A percentile compares a stretch with the other conserved stretches of the same genome.
Conservation (phyloP, 202 grass and related monocot genomes). For the Musa balbisiana region DNA sequence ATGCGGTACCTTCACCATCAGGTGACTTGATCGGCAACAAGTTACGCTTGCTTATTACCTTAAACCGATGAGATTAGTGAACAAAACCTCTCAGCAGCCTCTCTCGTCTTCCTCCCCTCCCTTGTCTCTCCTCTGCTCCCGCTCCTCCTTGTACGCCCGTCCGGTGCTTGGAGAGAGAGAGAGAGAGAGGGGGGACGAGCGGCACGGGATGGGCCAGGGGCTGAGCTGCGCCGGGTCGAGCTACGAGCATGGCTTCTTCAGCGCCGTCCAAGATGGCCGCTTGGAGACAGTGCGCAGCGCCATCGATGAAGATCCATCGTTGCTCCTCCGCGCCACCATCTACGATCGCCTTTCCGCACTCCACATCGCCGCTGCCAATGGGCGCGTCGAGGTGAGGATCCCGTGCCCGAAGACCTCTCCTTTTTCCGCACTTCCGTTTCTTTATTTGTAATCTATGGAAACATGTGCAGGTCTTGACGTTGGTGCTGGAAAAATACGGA, state of each 20-base stretch:
- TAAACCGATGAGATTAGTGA: neutral
- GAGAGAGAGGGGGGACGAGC: neutral
- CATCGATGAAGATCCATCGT: neutral
- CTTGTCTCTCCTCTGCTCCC: neutral
- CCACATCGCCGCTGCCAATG: slow-evolving; percentile 22
- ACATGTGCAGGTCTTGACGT: slow-evolving; percentile 14
- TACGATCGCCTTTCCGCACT: slow-evolving; percentile 13
- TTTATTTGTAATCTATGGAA: neutral
- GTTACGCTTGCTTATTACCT: too few relatives aligned
- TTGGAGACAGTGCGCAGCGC: slow-evolving; percentile 1
- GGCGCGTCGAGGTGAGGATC: slow-evolving; percentile 14
- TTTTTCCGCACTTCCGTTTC: neutral
- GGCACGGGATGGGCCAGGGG: slow-evolving; percentile 1
- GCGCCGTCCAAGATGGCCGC: slow-evolving; percentile 1
- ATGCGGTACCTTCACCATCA: too few relatives aligned
- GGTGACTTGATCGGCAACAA: too few relatives aligned
- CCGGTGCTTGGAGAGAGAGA: neutral
- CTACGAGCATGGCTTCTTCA: slow-evolving; percentile 14
- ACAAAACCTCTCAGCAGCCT: neutral
- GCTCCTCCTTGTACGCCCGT: neutral
- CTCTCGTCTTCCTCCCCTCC: neutral
- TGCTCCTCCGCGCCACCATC: neutral
- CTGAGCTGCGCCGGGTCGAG: slow-evolving; percentile 2
- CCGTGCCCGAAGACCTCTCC: neutral
- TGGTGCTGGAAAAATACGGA: slow-evolving; percentile 9